Evolutionary conservation across 495 filamentous ascomycete species (phyloP).

Genomic region (Aspergillus nidulans): DNA sequence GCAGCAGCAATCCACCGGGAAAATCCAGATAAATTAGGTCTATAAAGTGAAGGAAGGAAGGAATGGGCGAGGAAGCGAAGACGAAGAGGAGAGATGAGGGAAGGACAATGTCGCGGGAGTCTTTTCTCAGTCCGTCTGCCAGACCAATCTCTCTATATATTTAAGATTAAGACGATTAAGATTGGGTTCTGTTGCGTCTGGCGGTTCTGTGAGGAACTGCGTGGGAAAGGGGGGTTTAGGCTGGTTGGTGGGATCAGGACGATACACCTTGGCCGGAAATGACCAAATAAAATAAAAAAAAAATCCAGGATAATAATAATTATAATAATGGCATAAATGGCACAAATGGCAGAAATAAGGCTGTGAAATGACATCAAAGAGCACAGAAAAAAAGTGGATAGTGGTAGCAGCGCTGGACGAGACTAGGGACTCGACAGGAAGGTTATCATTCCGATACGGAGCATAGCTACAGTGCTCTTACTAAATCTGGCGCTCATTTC

Average conservation of each 20-base stretch:
- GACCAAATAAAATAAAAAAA: slow-evolving; percentile 3
- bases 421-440: too few species aligned
- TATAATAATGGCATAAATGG: not conserved
- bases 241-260: not conserved
- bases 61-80: slow-evolving; percentile 6
- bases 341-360: not conserved
- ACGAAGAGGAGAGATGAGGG: not conserved
- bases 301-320: not conserved
- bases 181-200: slow-evolving; percentile 15
- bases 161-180: slow-evolving; percentile 14
- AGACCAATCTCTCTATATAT: slow-evolving; percentile 1
- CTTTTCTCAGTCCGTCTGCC: not conserved
- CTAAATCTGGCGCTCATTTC: too few species aligned
- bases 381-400: slow-evolving; percentile 6
- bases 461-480: too few species aligned
- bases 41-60: slow-evolving; percentile 6
- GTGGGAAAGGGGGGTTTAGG: not conserved
- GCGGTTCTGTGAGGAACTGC: slow-evolving; percentile 12
- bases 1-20: slow-evolving; percentile 1
- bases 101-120: not conserved
- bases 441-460: too few species aligned
- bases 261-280: slow-evolving; percentile 3
- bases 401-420: not conserved
- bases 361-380: not conserved
- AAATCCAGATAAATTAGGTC: slow-evolving; percentile 6